phyloP scores from a whole-genome alignment of 2,329 filamentous ascomycete genomes.

The Zasmidium cellare region DNA sequence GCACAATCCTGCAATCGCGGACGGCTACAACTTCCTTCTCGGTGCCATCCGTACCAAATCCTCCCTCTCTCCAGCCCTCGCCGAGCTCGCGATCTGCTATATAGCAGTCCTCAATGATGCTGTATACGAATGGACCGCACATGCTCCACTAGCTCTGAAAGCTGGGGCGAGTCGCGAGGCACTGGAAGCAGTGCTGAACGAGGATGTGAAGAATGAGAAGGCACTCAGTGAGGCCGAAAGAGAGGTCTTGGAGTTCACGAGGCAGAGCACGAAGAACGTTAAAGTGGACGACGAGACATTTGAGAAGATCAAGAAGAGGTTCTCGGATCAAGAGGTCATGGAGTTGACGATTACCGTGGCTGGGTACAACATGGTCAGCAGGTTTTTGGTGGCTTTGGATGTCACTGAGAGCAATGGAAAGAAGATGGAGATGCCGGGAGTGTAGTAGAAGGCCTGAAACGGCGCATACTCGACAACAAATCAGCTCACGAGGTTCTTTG shows the following conservation, averaged over 20 bases:
- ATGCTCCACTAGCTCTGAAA: constrained; percentile 34
- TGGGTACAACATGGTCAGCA: constrained; percentile 40
- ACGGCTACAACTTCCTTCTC: constrained; percentile 73
- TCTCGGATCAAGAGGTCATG: constrained; percentile 36
- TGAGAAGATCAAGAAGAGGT: constrained; percentile 31
- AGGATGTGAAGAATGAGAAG: constrained; percentile 21
- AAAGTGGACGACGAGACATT: constrained; percentile 33
- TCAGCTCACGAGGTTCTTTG: no score
- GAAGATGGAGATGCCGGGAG: constrained; percentile 33
- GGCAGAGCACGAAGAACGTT: constrained; percentile 35
- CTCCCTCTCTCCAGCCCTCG: constrained; percentile 30
- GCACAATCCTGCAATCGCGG: constrained; percentile 71
- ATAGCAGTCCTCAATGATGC: constrained; percentile 38
- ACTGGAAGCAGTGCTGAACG: constrained; percentile 27
- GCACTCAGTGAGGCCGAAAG: constrained; percentile 31
- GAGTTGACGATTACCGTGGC: constrained; percentile 39
- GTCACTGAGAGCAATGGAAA: constrained; percentile 40
- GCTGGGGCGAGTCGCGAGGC: constrained; percentile 28
- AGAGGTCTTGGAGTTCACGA: constrained; percentile 35
- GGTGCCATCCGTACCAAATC: constrained; percentile 46
- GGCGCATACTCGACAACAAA: not conserved
- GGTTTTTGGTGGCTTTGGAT: constrained; percentile 40
- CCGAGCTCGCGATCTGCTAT: constrained; percentile 38
- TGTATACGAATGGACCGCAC: constrained; percentile 39
- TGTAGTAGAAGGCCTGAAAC: not conserved